phyloP scores from a whole-genome alignment of 768 basidiomycete genomes.

The Chalciporus pseudorubinellus region DNA sequence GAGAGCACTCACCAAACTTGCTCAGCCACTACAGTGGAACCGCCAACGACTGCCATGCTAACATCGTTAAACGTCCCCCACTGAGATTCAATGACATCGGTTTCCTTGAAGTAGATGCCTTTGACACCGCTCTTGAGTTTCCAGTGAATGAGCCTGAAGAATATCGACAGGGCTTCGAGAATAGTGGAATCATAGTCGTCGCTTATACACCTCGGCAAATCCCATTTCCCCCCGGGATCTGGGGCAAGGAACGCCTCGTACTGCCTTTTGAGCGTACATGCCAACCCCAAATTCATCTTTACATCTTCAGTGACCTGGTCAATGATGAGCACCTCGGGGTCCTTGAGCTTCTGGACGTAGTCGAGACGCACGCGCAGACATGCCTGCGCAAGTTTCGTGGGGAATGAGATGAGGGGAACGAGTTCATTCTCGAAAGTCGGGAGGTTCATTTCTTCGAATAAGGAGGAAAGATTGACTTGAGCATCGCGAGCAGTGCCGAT shows the following conservation, averaged over 20 bases:
- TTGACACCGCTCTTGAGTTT: constrained; percentile 91
- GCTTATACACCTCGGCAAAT: constrained; percentile 81
- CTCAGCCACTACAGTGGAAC: constrained; percentile 89
- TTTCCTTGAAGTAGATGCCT: constrained; percentile 96
- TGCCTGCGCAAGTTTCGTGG: constrained; percentile 91
- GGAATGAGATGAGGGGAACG: constrained; percentile 91
- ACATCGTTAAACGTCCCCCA: constrained; percentile 95
- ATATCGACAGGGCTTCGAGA: constrained; percentile 79
- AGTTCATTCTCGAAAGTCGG: constrained; percentile 89
- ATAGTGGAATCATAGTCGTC: constrained; percentile 90
- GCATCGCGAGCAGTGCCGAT: constrained; percentile 84
- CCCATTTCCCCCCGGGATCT: constrained; percentile 86
- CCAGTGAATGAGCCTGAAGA: constrained; percentile 94
- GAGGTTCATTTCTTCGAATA: constrained; percentile 85
- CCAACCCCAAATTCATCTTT: constrained; percentile 85
- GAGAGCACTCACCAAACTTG: constrained; percentile 75
- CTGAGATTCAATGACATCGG: constrained; percentile 94
- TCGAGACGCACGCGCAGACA: constrained; percentile 86
- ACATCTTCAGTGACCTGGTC: constrained; percentile 94
- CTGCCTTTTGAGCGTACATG: constrained; percentile 92
- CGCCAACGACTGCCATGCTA: constrained; percentile 81
- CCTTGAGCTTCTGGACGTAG: constrained; percentile 82
- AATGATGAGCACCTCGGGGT: constrained; percentile 86
- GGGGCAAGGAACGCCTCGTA: constrained; percentile 89
- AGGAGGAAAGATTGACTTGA: constrained; percentile 72